phyloP scores from a whole-genome alignment of 1,284 basidiomycete genomes.

The Fistulina hepatica region DNA sequence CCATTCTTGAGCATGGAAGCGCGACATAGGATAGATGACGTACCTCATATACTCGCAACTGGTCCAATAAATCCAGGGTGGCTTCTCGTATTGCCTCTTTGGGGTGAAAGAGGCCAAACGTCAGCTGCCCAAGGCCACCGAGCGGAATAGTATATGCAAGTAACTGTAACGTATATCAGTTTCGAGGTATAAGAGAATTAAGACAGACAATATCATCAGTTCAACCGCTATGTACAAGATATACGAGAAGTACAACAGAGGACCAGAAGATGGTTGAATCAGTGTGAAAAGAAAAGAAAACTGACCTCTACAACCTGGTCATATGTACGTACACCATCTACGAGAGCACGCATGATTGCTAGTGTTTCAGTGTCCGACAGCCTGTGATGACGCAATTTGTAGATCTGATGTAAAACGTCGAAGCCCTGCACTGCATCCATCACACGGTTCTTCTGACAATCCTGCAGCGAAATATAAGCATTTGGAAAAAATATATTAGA shows the following conservation, averaged over 20 bases:
- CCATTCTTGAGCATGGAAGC: constrained; percentile 1
- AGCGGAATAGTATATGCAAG: constrained; percentile 64
- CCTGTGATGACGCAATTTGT: constrained; percentile 51
- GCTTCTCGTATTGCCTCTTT: constrained; percentile 62
- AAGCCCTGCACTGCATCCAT: constrained; percentile 47
- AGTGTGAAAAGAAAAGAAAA: constrained; percentile 6
- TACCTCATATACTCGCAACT: constrained; percentile 57
- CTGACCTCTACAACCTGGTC: constrained; percentile 85
- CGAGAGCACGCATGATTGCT: constrained; percentile 65
- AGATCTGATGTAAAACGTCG: constrained; percentile 66
- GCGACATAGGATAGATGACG: constrained; percentile 8
- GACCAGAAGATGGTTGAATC: not conserved
- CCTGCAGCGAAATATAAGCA: constrained; percentile 27
- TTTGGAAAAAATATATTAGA: not conserved
- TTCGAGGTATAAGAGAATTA: not conserved
- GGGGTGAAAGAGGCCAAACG: constrained; percentile 87
- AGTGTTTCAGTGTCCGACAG: constrained; percentile 43
- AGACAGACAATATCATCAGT: not conserved
- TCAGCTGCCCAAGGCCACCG: constrained; percentile 78
- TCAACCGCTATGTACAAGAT: not conserved
- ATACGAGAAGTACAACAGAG: not conserved
- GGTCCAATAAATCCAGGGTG: constrained; percentile 76
- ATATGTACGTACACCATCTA: constrained; percentile 60
- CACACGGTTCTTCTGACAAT: constrained; percentile 37
- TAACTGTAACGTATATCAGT: constrained; percentile 39